Base-by-base conservation (phyloP, 805 yeast species). In the Metschnikowia matae region DNA sequence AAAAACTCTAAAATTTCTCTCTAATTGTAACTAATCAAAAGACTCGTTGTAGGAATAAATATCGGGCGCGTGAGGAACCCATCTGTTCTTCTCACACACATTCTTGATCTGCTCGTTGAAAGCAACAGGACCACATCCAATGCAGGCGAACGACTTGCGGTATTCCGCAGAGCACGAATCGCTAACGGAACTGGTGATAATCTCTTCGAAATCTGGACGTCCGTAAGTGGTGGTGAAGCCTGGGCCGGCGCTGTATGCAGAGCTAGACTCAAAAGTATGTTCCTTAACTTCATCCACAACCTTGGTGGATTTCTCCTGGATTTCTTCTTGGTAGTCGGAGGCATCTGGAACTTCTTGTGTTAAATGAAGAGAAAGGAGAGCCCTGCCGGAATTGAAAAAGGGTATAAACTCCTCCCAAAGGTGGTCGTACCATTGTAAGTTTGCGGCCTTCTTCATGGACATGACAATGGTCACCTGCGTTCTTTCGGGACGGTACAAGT, bases 11-110 rank as follows among this genome's bases (percentile, higher is more conserved):
- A 26, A 26, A 26, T 8, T 26, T 2, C 7, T 23, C 6, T 23
- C 2, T 8, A 10, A 8, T 8, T 26, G 13, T 26, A 6, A 4
- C 46, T 47, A 53, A 33, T 52, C 61, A 40, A 55, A 57, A 8
- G 68, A 55, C 50, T 75, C 79, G 11, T 67, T 65, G 54, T 72
- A 71, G 52, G 72, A 67, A 55, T 75, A 74, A 40, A 76, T 62
- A 51, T 74, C 74, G 0, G 78, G 77, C 1, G 71, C 62, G 39
- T 64, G 53, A 20, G 48, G 48, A 10, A 48, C 35, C 60, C 64
- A 60, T 17, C 70, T 59, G 48, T 61, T 58, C 34, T 58, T 60
- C 42, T 68, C 69, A 41, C 75, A 64, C 26, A 59, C 63, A 4
- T 46, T 48, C 46, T 64, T 67, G 13, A 73, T 59, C 14, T 48